Base-by-base conservation (phyloP, 495 filamentous ascomycete genomes). In the Lasiosphaeria hispida region DNA sequence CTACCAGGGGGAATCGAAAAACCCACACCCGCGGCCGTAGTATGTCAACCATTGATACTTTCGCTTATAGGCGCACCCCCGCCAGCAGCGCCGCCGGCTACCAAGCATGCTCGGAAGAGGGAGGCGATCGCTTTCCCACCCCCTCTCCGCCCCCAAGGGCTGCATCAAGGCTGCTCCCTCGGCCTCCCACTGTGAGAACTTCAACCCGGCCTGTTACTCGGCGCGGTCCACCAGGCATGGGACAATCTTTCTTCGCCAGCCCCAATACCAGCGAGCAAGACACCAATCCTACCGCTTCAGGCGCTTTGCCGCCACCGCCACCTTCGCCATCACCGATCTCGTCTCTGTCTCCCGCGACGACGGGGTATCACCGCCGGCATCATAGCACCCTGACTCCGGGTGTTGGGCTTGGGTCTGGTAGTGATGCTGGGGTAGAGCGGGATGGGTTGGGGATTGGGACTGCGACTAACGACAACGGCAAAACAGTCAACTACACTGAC, bases 401-500 rank as follows among this genome's bases (percentile, higher is more conserved):
- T 5, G 23, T 30, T 30, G 23, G 23, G 23, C 23, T 5, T 2
- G 23, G 23, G 23, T 30, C 23, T 30, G 23, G 23, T 30, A 5
- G 2, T 30, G 23, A 5, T 30, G 23, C 23, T 30, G 23, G 23
- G 5, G 23, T 30, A 5, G 23, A 2, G 5, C 2, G 23, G 23
- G 23, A 30, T 5, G 23, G 23, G 23, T 30, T 30, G 23, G 23
- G 23, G 5, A 30, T 30, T 2, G 23, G 23, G 23, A 30, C 2
- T 30, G 5, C 23, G 23, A 15, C 15, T 19, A 17, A 36, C 34
- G 45, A 42, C 39, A 15, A 23, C 5, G 7, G 40, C 19, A 38
- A 51, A 40, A 15, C 19, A 11, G 53, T n/a, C 47, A 53, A 48
- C 2, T 74, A 71, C 48, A 59, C 60, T 38, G 69, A 74, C 11